phyloP scores from a whole-genome alignment of 2,329 filamentous ascomycete species.

The Fusarium liriodendri region DNA sequence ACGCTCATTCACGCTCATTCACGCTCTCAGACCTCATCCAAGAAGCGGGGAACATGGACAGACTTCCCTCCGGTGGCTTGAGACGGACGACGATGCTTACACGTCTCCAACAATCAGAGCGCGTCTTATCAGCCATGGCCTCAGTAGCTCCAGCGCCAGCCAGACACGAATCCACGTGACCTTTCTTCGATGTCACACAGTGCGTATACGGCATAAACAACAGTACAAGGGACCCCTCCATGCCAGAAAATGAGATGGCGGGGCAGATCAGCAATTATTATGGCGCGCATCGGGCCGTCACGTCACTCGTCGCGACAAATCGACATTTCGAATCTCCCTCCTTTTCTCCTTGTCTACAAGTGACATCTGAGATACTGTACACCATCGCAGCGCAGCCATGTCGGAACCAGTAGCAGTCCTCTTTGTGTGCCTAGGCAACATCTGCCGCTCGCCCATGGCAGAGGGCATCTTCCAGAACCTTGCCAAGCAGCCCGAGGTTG shows the following conservation, averaged over 20 bases:
- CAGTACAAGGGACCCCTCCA: slow-evolving; percentile 37
- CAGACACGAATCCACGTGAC: slow-evolving; percentile 39
- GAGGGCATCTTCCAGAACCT: slow-evolving; percentile 90
- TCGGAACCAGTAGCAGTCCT: slow-evolving; percentile 74
- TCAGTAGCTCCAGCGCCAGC: slow-evolving; percentile 17
- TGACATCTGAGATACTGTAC: background rate
- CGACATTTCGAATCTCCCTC: slow-evolving; percentile 29
- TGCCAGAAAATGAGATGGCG: slow-evolving; percentile 38
- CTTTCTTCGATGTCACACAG: slow-evolving; percentile 4
- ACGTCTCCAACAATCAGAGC: slow-evolving; percentile 33
- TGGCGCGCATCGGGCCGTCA: slow-evolving; percentile 38
- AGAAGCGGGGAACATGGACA: slow-evolving; percentile 16
- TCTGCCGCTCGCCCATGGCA: slow-evolving; percentile 94
- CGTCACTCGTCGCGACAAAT: slow-evolving; percentile 40
- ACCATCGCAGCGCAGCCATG: slow-evolving; percentile 43
- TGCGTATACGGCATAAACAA: background rate
- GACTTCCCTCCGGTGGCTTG: slow-evolving; percentile 39
- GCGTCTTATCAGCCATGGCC: slow-evolving; percentile 28
- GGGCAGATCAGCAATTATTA: slow-evolving; percentile 38
- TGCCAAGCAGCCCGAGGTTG: slow-evolving; percentile 69
- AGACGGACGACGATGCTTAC: slow-evolving; percentile 23
- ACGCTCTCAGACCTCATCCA: background rate
- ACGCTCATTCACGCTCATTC: slow-evolving; percentile 3
- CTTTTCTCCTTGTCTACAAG: slow-evolving; percentile 7
- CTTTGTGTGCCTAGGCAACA: slow-evolving; percentile 97